Evolutionary conservation across 2,329 filamentous ascomycete genomes (phyloP).

Genomic region (Cordyceps javanica): DNA sequence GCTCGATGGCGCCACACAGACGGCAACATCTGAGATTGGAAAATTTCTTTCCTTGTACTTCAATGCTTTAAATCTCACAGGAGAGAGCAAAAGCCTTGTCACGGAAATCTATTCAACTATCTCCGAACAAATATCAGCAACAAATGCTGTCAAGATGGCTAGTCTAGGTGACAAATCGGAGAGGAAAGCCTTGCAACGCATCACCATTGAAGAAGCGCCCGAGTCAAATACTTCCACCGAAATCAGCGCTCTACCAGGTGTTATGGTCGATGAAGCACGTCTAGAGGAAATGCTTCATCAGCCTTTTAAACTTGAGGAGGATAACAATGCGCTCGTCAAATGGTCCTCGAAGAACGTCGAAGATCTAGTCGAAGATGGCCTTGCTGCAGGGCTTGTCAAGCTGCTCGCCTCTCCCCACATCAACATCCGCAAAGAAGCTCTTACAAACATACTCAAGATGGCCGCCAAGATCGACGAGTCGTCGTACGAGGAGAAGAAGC

Average conservation of each 20-base stretch:
- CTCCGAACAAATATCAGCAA: constrained; percentile 23
- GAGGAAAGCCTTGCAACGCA: constrained; percentile 15
- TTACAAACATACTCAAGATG: constrained; percentile 62
- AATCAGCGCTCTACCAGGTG: neutral
- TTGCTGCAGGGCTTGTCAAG: constrained; percentile 62
- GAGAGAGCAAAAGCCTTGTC: constrained; percentile 32
- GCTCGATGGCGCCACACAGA: constrained; percentile 42
- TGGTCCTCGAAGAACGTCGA: constrained; percentile 76
- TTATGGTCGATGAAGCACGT: constrained; percentile 31
- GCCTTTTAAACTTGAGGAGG: constrained; percentile 38
- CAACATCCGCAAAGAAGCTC: constrained; percentile 73
- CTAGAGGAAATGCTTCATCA: constrained; percentile 48
- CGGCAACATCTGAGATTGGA: constrained; percentile 40
- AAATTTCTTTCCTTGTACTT: constrained; percentile 55
- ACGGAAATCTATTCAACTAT: constrained; percentile 26
- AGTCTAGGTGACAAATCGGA: constrained; percentile 17
- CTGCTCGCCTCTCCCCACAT: constrained; percentile 70
- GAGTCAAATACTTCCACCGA: neutral
- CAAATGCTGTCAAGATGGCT: constrained; percentile 18
- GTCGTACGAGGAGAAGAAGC: constrained; percentile 66
- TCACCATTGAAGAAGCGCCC: constrained; percentile 8
- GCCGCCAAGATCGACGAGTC: constrained; percentile 59
- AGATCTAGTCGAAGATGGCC: constrained; percentile 71
- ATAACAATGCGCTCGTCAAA: constrained; percentile 47
- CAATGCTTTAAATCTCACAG: constrained; percentile 44